Base-by-base conservation (phyloP, 2,329 filamentous ascomycete species). In the Phaeoacremonium minimum region DNA sequence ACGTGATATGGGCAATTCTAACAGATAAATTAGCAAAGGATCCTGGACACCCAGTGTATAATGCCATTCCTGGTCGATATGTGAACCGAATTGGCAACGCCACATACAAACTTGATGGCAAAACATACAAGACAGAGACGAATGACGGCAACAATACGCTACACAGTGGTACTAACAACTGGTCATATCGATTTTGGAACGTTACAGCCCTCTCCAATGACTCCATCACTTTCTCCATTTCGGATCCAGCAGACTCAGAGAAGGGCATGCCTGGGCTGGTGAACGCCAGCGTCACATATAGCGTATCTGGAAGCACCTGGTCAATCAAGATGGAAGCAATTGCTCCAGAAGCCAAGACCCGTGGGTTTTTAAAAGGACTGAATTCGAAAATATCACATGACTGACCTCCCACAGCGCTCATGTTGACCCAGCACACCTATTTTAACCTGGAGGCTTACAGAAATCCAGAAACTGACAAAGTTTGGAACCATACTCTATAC, bases 381-480 rank as follows among this genome's bases (percentile, higher is more conserved):
- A n/a, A n/a, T n/a, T n/a, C n/a, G n/a, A n/a, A n/a, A n/a, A n/a
- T n/a, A n/a, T n/a, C 14, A 19, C 14, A 28, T 17, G 13, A 15
- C n/a, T n/a, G n/a, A n/a, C n/a, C n/a, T n/a, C n/a, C n/a, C 37
- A 9, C 29, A 63, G 62, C 79, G 2, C 71, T 83, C 52, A 80
- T 83, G 73, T 63, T 83, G 29, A 79, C 73, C 19, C 77, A 79
- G 30, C 80, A 83, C 58, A 77, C 75, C 33, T 84, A 83, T 66
- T 83, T 80, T 73, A 83, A 83, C 57, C 66, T 84, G 16, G 79
- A 83, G 47, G 79, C 73, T 12, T 83, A 76, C 58, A 71, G 69
- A 45, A 74, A 82, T 52, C 70, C 76, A 2, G 60, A 66, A 18
- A 73, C 73, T 4, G 56, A 68, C 26, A 66, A 69, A 28, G 66